Conservation (phyloP, 148 eudicot species). For the Rhododendron ferrugineum region DNA sequence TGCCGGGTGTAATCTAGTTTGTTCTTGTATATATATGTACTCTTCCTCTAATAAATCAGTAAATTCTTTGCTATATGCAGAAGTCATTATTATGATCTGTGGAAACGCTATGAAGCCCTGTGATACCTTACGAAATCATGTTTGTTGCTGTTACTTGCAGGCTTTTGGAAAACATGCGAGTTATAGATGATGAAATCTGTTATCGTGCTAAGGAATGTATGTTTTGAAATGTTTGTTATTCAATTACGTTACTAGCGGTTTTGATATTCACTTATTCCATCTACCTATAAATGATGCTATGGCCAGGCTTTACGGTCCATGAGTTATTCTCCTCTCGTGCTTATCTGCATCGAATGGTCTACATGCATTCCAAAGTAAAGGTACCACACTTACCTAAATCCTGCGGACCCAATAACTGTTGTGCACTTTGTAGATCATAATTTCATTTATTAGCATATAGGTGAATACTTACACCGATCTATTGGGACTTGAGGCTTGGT, state of each 20-base stretch:
- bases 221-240: conserved; percentile 22
- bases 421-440: neutral
- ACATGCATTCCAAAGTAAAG: conserved; percentile 68
- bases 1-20: neutral
- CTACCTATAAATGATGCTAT: neutral
- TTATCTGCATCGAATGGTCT: conserved; percentile 64
- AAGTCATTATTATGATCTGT: neutral
- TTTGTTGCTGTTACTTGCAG: conserved; percentile 26
- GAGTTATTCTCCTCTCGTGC: conserved; percentile 57
- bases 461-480: neutral
- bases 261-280: neutral
- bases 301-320: conserved; percentile 55
- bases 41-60: neutral
- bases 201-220: conserved; percentile 63
- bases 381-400: conserved; percentile 17
- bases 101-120: neutral
- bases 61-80: neutral
- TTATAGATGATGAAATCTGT: conserved; percentile 62
- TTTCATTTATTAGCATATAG: neutral
- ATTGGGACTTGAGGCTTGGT: too few relatives aligned
- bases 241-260: neutral
- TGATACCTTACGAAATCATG: neutral
- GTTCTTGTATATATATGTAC: neutral
- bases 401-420: neutral
- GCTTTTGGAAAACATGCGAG: conserved; percentile 62